Evolutionary conservation across 2,329 filamentous ascomycete species (phyloP).

Genomic region (Talaromyces sp.): DNA sequence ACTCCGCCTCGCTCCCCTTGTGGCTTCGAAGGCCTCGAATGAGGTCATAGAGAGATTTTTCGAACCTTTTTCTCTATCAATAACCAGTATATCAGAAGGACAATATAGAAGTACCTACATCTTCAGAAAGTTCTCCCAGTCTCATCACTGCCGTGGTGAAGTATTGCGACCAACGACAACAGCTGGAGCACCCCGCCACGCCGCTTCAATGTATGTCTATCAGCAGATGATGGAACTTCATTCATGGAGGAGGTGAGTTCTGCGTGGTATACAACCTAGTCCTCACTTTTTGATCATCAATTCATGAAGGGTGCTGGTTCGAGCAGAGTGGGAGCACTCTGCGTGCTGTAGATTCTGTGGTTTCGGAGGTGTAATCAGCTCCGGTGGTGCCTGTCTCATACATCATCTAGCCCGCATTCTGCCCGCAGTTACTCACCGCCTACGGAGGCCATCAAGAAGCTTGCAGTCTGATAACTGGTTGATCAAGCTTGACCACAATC

Average conservation of each 20-base stretch:
- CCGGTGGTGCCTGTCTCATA: not conserved
- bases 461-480: not conserved
- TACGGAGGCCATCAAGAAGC: not conserved
- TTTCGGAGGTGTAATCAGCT: not conserved
- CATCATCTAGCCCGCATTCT: slow-evolving; percentile 1
- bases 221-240: not conserved
- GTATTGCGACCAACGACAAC: not conserved
- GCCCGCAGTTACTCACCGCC: slow-evolving; percentile 9
- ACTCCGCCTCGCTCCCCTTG: slow-evolving; percentile 91
- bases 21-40: slow-evolving; percentile 93
- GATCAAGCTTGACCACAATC: not conserved
- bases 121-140: not conserved
- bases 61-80: slow-evolving; percentile 65
- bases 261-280: not conserved
- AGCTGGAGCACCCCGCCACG: slow-evolving; percentile 7
- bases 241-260: not conserved
- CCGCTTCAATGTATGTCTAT: slow-evolving; percentile 1
- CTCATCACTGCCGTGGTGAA: not conserved
- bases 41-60: slow-evolving; percentile 98
- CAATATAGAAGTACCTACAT: not conserved
- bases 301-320: not conserved
- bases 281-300: not conserved
- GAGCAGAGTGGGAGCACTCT: not conserved
- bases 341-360: not conserved
- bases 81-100: not conserved